A percentile compares a stretch with the other conserved stretches of the same genome.
Conservation (phyloP, 257 asterid species). For the Solanum bukasovii region DNA sequence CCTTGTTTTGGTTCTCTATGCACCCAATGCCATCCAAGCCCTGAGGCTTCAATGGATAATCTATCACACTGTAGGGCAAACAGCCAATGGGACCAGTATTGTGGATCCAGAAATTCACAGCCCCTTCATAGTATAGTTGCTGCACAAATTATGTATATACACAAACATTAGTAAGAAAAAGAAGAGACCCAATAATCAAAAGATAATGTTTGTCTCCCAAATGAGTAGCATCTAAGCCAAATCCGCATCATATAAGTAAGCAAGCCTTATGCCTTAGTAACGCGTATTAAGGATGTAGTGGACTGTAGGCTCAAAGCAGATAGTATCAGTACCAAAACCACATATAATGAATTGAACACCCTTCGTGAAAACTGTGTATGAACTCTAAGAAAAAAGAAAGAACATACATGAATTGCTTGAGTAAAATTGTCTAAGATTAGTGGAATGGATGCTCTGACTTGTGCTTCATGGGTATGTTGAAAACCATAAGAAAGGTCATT, state of each 20-base stretch:
- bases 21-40: slow-evolving; percentile 22
- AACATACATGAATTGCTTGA: slow-evolving; percentile 13
- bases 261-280: not conserved
- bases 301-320: not conserved
- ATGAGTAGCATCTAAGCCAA: not conserved
- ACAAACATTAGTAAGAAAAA: not conserved
- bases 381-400: not conserved
- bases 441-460: slow-evolving; percentile 21
- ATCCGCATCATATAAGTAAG: not conserved
- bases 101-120: slow-evolving; percentile 41
- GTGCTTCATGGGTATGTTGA: slow-evolving; percentile 12
- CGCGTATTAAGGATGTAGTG: not conserved
- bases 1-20: slow-evolving; percentile 25
- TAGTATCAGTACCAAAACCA: not conserved
- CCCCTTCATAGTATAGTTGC: slow-evolving; percentile 29
- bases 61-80: slow-evolving; percentile 17
- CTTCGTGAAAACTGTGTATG: not conserved
- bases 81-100: slow-evolving; percentile 54
- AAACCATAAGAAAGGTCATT: slow-evolving; percentile 31
- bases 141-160: not conserved
- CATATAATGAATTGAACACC: not conserved
- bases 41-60: slow-evolving; percentile 15
- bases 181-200: not conserved
- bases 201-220: not conserved
- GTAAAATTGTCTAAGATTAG: slow-evolving; percentile 11